Evolutionary conservation across 2,329 filamentous ascomycete species (phyloP).

Genomic region (Ophiostoma quercus): DNA sequence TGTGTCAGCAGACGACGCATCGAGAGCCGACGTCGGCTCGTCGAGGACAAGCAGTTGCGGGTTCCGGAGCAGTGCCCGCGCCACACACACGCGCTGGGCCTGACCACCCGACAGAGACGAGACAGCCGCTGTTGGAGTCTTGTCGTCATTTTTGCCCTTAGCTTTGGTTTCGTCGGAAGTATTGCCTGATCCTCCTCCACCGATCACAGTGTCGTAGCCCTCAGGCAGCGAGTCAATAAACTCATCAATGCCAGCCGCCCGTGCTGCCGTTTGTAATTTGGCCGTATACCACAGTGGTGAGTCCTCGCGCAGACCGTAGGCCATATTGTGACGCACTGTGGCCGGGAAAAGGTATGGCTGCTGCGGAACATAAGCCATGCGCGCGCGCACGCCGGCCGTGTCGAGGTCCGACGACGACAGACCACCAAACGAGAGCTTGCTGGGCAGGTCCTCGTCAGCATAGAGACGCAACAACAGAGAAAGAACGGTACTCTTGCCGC

Average conservation of each 20-base stretch:
- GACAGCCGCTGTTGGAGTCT: not conserved
- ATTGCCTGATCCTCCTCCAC: slow-evolving; percentile 51
- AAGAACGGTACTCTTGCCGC: slow-evolving; percentile 84
- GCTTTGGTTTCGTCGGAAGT: not conserved
- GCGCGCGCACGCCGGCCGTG: slow-evolving; percentile 53
- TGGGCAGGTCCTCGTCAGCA: slow-evolving; percentile 26
- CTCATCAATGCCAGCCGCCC: slow-evolving; percentile 62
- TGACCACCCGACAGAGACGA: slow-evolving; percentile 72
- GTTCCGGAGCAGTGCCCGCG: slow-evolving; percentile 65
- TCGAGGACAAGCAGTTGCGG: slow-evolving; percentile 75
- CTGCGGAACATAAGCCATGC: slow-evolving; percentile 65
- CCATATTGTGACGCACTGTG: slow-evolving; percentile 73
- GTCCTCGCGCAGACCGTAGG: slow-evolving; percentile 62
- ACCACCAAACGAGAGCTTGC: slow-evolving; percentile 53
- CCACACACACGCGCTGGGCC: slow-evolving; percentile 74
- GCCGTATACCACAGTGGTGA: slow-evolving; percentile 45
- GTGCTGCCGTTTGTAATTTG: slow-evolving; percentile 49
- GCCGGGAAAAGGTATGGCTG: slow-evolving; percentile 70
- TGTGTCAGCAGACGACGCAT: slow-evolving; percentile 59
- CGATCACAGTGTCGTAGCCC: slow-evolving; percentile 68
- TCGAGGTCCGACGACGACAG: slow-evolving; percentile 55
- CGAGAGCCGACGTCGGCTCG: slow-evolving; percentile 73
- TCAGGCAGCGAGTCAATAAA: slow-evolving; percentile 68
- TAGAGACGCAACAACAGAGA: slow-evolving; percentile 72
- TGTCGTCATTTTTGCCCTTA: not conserved